Evolutionary conservation across 768 basidiomycete species (phyloP).

Genomic region (Phanerochaete sordida): DNA sequence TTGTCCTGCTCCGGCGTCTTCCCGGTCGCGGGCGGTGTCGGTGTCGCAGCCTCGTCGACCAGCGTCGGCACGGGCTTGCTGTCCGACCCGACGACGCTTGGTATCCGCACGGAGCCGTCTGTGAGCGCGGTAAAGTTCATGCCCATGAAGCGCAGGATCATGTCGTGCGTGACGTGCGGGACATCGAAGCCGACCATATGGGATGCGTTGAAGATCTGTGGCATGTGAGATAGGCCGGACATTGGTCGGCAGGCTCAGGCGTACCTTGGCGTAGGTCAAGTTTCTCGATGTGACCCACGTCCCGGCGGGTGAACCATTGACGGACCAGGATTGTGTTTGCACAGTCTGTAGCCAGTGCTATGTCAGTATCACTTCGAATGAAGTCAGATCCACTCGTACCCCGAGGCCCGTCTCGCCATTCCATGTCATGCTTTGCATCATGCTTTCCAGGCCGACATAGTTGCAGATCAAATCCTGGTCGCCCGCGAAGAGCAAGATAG

Average conservation of each 20-base stretch:
- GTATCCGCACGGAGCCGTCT: constrained; percentile 77
- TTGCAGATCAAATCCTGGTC: constrained; percentile 98
- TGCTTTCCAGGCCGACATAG: constrained; percentile 83
- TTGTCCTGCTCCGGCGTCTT: constrained; percentile 77
- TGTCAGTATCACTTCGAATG: neutral
- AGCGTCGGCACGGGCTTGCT: constrained; percentile 63
- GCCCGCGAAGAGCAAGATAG: constrained; percentile 89
- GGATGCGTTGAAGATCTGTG: constrained; percentile 86
- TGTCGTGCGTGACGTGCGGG: constrained; percentile 88
- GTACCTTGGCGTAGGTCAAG: constrained; percentile 88
- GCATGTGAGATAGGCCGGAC: no score
- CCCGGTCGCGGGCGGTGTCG: constrained; percentile 33
- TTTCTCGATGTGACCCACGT: constrained; percentile 90
- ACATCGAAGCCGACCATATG: constrained; percentile 95
- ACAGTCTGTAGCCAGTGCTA: constrained; percentile 44
- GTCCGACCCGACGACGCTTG: constrained; percentile 73
- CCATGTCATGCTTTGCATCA: constrained; percentile 85
- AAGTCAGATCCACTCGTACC: constrained; percentile 42
- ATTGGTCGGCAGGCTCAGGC: constrained; percentile 1
- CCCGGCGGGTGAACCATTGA: constrained; percentile 75
- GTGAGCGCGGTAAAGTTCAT: constrained; percentile 81
- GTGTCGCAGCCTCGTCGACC: constrained; percentile 33
- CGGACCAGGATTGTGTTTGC: constrained; percentile 69
- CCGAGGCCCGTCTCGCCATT: constrained; percentile 80
- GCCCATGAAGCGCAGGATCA: constrained; percentile 97